Evolutionary conservation across 2,329 filamentous ascomycete genomes (phyloP).

Genomic region (Apiospora sp.): DNA sequence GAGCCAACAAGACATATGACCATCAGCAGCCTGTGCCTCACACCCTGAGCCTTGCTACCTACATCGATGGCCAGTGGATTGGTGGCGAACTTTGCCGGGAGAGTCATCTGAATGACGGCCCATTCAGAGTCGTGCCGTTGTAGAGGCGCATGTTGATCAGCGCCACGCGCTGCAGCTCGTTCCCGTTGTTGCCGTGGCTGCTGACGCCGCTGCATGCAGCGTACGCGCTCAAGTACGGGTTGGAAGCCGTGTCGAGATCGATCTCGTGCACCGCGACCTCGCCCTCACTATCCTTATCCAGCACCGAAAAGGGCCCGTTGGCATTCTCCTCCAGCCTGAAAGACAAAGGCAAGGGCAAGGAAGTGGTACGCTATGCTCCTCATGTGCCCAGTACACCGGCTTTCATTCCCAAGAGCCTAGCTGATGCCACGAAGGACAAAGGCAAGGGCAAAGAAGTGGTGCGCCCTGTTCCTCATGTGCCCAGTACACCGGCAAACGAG

Average conservation of each 20-base stretch:
- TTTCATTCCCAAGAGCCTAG: neutral
- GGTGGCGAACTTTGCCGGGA: slow-evolving; percentile 27
- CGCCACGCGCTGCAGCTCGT: slow-evolving; percentile 23
- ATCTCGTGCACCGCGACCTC: slow-evolving; percentile 11
- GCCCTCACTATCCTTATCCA: neutral
- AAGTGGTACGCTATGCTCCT: no score
- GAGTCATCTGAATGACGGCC: neutral
- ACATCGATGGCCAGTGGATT: slow-evolving; percentile 33
- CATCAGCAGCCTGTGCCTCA: slow-evolving; percentile 27
- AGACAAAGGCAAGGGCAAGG: neutral
- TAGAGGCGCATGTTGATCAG: slow-evolving; percentile 27
- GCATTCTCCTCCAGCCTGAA: neutral
- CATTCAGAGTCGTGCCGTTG: neutral
- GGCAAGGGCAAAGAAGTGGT: no score
- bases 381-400: no score
- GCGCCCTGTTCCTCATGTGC: no score
- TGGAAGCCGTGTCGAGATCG: neutral
- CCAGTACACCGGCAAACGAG: no score
- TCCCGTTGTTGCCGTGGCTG: neutral
- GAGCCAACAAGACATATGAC: slow-evolving; percentile 27
- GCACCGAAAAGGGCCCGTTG: neutral
- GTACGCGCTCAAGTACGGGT: slow-evolving; percentile 27
- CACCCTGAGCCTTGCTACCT: slow-evolving; percentile 29
- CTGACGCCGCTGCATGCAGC: slow-evolving; percentile 23
- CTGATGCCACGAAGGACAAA: neutral